phyloP scores from a whole-genome alignment of 2,329 filamentous ascomycete species.

The Scytalidium sp. region DNA sequence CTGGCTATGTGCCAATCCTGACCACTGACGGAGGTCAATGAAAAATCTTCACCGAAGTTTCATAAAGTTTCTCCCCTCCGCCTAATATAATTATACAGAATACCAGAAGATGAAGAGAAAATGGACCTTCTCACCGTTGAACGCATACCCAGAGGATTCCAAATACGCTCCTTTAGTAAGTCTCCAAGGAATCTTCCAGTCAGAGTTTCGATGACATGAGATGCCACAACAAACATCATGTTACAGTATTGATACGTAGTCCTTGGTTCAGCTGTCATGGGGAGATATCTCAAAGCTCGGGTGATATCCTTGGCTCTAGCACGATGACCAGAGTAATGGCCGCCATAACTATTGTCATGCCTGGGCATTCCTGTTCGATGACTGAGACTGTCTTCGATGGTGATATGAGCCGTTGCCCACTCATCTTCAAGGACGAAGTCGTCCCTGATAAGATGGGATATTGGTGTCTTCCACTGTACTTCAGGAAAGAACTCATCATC shows the following conservation, averaged over 20 bases:
- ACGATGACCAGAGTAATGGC: constrained; percentile 25
- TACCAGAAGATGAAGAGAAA: not conserved
- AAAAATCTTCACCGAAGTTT: too few species aligned
- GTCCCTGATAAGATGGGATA: constrained; percentile 44
- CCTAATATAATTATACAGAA: too few species aligned
- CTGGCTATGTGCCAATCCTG: too few species aligned
- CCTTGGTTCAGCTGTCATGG: constrained; percentile 40
- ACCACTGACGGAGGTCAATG: too few species aligned
- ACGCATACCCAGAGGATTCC: constrained; percentile 44
- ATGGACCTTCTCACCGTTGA: constrained; percentile 28
- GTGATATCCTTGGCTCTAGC: constrained; percentile 30
- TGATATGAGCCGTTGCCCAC: constrained; percentile 45
- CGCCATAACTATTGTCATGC: constrained; percentile 35
- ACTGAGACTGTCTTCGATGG: constrained; percentile 50
- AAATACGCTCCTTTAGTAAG: constrained; percentile 39
- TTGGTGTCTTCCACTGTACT: constrained; percentile 43
- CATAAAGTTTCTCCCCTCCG: too few species aligned
- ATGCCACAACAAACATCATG: constrained; percentile 43
- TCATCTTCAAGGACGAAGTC: constrained; percentile 49
- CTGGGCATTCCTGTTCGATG: constrained; percentile 49
- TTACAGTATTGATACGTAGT: constrained; percentile 47
- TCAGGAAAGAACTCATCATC: constrained; percentile 34
- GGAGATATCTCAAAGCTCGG: constrained; percentile 42
- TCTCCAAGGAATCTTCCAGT: constrained; percentile 34
- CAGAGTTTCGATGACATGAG: constrained; percentile 43